These are phyloP conservation scores for Aspergillus sp. DNA, from an alignment of 2,329 filamentous ascomycete species.

Conservation along the genomic window DNA sequence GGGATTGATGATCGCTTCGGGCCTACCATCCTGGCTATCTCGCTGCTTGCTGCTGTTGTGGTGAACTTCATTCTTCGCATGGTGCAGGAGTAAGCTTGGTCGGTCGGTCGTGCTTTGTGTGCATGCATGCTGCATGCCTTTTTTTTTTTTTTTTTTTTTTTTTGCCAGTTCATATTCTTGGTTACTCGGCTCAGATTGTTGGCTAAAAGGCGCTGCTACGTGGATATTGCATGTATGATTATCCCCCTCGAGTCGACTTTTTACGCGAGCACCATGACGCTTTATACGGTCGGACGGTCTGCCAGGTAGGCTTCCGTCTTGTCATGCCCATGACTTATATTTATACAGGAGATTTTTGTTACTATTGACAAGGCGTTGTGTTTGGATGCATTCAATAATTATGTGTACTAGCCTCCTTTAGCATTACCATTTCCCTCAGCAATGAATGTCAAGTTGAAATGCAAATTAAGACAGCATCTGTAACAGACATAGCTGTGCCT, in stretches of 20 bases:
- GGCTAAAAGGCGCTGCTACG: background rate
- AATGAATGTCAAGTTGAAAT: background rate
- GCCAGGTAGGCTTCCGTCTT: background rate
- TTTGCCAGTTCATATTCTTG: background rate
- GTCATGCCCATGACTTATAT: background rate
- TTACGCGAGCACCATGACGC: background rate
- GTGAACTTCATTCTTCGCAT: constrained; percentile 88
- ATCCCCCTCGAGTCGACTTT: background rate
- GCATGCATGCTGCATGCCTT: background rate
- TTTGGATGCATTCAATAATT: constrained; percentile 1
- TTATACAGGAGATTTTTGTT: background rate
- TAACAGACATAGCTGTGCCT: background rate
- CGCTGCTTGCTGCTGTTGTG: constrained; percentile 82
- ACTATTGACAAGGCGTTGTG: constrained; percentile 3
- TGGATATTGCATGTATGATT: background rate
- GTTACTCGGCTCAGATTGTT: background rate
- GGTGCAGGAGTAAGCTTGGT: constrained; percentile 21
- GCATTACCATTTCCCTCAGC: background rate
- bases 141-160: background rate
- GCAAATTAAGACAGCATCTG: background rate
- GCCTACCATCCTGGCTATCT: constrained; percentile 83
- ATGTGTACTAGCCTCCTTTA: background rate
- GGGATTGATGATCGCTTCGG: constrained; percentile 97
- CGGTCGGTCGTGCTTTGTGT: background rate
- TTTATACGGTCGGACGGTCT: background rate